phyloP scores from a whole-genome alignment of 2,329 filamentous ascomycete genomes.

The Aspergillus vadensis region DNA sequence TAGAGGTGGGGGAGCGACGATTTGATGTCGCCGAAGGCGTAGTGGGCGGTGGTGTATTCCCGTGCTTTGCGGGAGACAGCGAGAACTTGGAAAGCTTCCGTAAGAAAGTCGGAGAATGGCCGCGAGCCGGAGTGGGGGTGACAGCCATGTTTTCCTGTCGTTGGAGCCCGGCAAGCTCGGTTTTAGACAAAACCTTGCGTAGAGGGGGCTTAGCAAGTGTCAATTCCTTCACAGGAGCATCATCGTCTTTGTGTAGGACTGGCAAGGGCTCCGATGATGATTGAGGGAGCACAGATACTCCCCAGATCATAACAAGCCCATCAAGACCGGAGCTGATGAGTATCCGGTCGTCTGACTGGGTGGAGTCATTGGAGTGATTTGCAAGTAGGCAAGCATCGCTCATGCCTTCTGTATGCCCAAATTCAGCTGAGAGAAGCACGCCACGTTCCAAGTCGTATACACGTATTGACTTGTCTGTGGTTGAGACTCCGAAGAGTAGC shows the following conservation, averaged over 20 bases:
- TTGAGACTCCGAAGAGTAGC: slow-evolving; percentile 82
- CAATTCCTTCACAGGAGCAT: slow-evolving; percentile 48
- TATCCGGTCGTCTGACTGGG: slow-evolving; percentile 49
- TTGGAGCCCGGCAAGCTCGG: slow-evolving; percentile 79
- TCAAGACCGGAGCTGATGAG: slow-evolving; percentile 77
- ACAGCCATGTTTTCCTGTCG: slow-evolving; percentile 50
- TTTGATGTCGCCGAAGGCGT: slow-evolving; percentile 35
- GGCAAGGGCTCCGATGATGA: slow-evolving; percentile 33
- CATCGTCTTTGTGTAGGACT: slow-evolving; percentile 35
- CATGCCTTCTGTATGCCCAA: slow-evolving; percentile 92
- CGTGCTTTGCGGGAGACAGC: slow-evolving; percentile 42
- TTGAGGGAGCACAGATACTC: slow-evolving; percentile 39
- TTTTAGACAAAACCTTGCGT: slow-evolving; percentile 81
- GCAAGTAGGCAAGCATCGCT: slow-evolving; percentile 77
- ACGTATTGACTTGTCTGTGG: slow-evolving; percentile 92
- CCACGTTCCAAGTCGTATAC: slow-evolving; percentile 82
- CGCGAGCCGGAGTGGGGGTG: slow-evolving; percentile 48
- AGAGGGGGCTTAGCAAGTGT: slow-evolving; percentile 70
- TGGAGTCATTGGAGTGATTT: slow-evolving; percentile 28
- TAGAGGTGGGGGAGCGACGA: slow-evolving; percentile 34
- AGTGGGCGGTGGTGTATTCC: slow-evolving; percentile 29
- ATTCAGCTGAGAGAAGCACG: slow-evolving; percentile 79
- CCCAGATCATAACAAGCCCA: slow-evolving; percentile 82
- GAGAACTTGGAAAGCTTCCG: slow-evolving; percentile 58
- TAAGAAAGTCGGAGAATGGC: slow-evolving; percentile 53